phyloP scores from a whole-genome alignment of 2,329 filamentous ascomycete species.

The Fusarium verticillioides region DNA sequence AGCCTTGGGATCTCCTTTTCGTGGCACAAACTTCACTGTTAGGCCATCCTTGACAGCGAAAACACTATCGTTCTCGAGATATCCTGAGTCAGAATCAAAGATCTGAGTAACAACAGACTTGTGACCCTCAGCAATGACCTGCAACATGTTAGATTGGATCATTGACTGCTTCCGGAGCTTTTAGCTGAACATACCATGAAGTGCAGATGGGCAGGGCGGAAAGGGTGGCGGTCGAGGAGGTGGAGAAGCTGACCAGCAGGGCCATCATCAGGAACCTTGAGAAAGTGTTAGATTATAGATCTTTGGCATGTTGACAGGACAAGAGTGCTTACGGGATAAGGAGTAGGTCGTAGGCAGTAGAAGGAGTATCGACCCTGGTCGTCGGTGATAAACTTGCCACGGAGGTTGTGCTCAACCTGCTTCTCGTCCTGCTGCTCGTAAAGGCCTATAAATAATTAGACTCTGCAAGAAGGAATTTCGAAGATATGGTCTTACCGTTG shows the following conservation, averaged over 20 bases:
- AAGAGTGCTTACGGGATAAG: constrained; percentile 56
- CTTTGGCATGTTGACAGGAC: neutral
- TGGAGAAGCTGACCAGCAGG: constrained; percentile 63
- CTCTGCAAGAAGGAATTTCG: fast-evolving
- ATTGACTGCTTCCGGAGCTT: fast-evolving
- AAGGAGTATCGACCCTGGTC: constrained; percentile 71
- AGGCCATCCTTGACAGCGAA: constrained; percentile 40
- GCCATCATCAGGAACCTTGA: constrained; percentile 58
- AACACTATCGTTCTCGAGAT: constrained; percentile 38
- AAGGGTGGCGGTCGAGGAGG: constrained; percentile 66
- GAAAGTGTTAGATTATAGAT: neutral
- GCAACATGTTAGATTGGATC: neutral
- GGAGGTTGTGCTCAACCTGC: constrained; percentile 78
- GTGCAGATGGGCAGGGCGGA: constrained; percentile 69
- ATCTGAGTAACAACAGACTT: constrained; percentile 78
- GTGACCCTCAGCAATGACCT: constrained; percentile 65
- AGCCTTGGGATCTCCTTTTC: constrained; percentile 35
- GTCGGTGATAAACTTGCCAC: constrained; percentile 77
- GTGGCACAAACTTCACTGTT: constrained; percentile 36
- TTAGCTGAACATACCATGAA: constrained; percentile 57
- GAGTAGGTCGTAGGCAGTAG: constrained; percentile 70
- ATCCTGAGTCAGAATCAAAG: constrained; percentile 51
- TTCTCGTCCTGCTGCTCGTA: constrained; percentile 79
- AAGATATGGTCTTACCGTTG: constrained; percentile 60
- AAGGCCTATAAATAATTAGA: constrained; percentile 47